Base-by-base conservation (phyloP, 345 rosid species). In the Eucalyptus melliodora region DNA sequence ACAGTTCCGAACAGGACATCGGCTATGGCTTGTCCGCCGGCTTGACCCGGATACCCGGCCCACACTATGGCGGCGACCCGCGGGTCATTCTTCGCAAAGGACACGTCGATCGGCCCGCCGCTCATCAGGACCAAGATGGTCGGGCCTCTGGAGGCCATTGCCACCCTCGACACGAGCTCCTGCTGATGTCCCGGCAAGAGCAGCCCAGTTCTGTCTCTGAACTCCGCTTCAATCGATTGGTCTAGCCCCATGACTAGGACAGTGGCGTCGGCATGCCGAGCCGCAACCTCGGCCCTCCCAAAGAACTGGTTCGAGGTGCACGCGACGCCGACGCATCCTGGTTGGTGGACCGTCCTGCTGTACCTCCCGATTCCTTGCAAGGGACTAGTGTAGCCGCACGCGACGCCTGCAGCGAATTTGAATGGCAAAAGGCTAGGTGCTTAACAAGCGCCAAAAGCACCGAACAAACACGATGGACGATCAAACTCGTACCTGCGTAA, bases 11-110 rank as follows among this genome's bases (percentile, higher is more conserved):
- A 97, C 37, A 97, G 88, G 55, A 96, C 90, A 34, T 97, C 96
- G 13, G 96, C 99, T 26, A 97, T 95, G 51, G 98, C 99, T 81
- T 94, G 89, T 17, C 99, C 99, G 37, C 99, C 99, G 9, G 96
- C 98, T 91, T 98, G 98, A 86, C 99, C 99, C 7, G 99, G 99
- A 91, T 98, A 98, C 82, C 99, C 99, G n/a, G 95, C 99, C 99
- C 99, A 98, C 37, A 98, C 55, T 86, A 98, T 96, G 83, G 98
- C 96, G 44, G 96, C 90, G 8, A 98, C 69, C 80, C 95, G 94
- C n/a, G 95, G 96, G 80, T 97, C 92, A n/a, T 95, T 88, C 88
- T 98, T 98, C 15, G 99, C 99, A 65, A 98, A 96, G 0, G 99
- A 87, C 49, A 98, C 92, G 87, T 98, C 99, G 23, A 98, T 81